Percentiles rank a stretch among this genome's conserved stretches.
phyloP scores from a whole-genome alignment of 768 basidiomycete genomes.

The Multifurca ochricompacta region DNA sequence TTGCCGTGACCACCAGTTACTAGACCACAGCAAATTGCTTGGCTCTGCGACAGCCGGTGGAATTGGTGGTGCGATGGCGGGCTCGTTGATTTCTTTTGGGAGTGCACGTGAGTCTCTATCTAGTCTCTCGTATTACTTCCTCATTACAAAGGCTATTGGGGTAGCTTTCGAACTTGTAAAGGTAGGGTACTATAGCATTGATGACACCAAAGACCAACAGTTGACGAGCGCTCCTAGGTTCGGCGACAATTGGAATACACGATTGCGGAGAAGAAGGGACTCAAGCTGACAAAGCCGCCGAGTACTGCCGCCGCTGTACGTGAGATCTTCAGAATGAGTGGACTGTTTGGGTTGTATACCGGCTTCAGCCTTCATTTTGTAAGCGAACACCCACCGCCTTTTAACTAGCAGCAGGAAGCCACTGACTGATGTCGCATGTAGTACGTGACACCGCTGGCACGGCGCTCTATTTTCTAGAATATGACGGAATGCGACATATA shows the following conservation, averaged over 20 bases:
- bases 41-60: slow-evolving; percentile 75
- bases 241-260: slow-evolving; percentile 88
- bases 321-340: slow-evolving; percentile 63
- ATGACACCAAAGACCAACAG: not conserved
- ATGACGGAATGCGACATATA: slow-evolving; percentile 84
- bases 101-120: slow-evolving; percentile 67
- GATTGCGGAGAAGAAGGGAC: slow-evolving; percentile 75
- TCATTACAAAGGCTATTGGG: slow-evolving; percentile 17
- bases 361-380: slow-evolving; percentile 88
- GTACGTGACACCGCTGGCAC: slow-evolving; percentile 89
- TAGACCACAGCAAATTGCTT: slow-evolving; percentile 49
- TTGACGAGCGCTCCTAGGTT: slow-evolving; percentile 40
- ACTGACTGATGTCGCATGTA: slow-evolving; percentile 27
- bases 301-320: slow-evolving; percentile 70
- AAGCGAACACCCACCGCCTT: slow-evolving; percentile 24
- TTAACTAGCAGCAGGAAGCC: not conserved
- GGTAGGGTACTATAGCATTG: slow-evolving; percentile 62
- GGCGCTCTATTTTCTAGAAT: slow-evolving; percentile 88
- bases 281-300: slow-evolving; percentile 67
- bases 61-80: slow-evolving; percentile 77
- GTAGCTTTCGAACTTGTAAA: slow-evolving; percentile 93
- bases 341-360: slow-evolving; percentile 63
- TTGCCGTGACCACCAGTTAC: slow-evolving; percentile 49
- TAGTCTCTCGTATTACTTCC: not conserved
- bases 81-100: slow-evolving; percentile 80